Base-by-base conservation (phyloP, 805 yeast genomes). In the Saccharomycopsis vini region DNA sequence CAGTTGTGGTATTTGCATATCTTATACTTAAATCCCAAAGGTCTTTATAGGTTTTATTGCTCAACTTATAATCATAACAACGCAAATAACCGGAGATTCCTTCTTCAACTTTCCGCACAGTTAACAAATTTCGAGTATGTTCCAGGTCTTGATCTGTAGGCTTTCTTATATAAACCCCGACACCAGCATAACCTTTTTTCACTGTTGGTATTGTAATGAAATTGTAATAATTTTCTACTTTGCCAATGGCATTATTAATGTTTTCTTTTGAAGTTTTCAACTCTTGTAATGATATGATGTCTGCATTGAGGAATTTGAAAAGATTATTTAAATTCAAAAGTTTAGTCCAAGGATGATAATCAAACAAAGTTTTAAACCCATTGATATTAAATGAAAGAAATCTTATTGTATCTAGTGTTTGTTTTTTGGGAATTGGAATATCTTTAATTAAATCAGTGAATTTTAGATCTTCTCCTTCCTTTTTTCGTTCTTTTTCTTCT, bases 111-210 rank as follows among this genome's bases (percentile, higher is more conserved):
- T 73, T 76, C 2, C 72, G 40, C 1, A 87, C 86, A 2, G 68
- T 62, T 21, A 88, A 56, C 2, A 69, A 57, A 16, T 58, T 56
- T 42, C 54, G 57, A 2, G 63, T 43, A 19, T 50, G 36, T 1
- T 22, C 31, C 22, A 21, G 24, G 19, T 47, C 50, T 21, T 80
- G 83, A 9, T 59, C 60, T 0, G 60, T 62, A 1, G 81, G 76
- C 2, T 66, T 60, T 38, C 88, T 63, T 2, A 85, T 70, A 62
- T 85, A 90, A 2, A 90, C 73, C 0, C 89, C 95, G 1, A 90
- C 97, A 0, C 98, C 98, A 44, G 90, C 75, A 58, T 92, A 92
- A 0, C 97, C 97, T 55, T 78, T 83, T 56, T 77, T 83, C 2
- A 57, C 45, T 9, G 57, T 59, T 0, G 96, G 95, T 10, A 87